phyloP scores from a whole-genome alignment of 169 alveolate genomes.

The Cryptosporidium viatorum region DNA sequence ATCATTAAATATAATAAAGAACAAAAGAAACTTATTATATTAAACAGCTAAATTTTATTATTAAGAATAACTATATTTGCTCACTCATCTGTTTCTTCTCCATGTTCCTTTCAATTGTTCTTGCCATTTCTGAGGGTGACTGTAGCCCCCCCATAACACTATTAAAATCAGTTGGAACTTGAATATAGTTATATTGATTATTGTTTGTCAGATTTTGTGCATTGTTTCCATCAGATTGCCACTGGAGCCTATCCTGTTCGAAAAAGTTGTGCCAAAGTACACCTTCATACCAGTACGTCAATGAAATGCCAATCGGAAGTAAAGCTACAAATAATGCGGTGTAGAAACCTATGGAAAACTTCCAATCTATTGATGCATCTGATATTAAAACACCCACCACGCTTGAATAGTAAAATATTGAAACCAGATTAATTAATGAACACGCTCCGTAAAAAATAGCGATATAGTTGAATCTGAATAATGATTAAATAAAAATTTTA shows the following conservation, averaged over 20 bases:
- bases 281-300: constrained; percentile 61
- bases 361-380: constrained; percentile 9
- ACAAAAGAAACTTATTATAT: neutral
- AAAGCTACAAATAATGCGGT: constrained; percentile 13
- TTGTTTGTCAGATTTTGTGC: neutral
- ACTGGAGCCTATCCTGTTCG: constrained; percentile 62
- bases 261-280: constrained; percentile 52
- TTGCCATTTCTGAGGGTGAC: constrained; percentile 68
- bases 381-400: neutral
- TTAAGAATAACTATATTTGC: neutral
- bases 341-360: constrained; percentile 36
- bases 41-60: neutral
- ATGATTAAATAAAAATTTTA: neutral
- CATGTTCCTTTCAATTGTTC: constrained; percentile 34
- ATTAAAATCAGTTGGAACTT: constrained; percentile 46
- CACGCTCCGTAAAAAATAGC: constrained; percentile 44
- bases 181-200: constrained; percentile 25
- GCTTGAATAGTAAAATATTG: constrained; percentile 31
- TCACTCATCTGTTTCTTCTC: neutral
- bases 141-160: constrained; percentile 60
- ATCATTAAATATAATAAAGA: constrained; percentile 16
- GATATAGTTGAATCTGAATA: constrained; percentile 40
- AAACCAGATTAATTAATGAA: constrained; percentile 5
- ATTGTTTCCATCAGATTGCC: constrained; percentile 11
- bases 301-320: constrained; percentile 25